Percentiles rank a stretch among this genome's conserved stretches.
Evolutionary conservation across 2,329 filamentous ascomycete species (phyloP).

Genomic region (Fonsecaea pugnacius): DNA sequence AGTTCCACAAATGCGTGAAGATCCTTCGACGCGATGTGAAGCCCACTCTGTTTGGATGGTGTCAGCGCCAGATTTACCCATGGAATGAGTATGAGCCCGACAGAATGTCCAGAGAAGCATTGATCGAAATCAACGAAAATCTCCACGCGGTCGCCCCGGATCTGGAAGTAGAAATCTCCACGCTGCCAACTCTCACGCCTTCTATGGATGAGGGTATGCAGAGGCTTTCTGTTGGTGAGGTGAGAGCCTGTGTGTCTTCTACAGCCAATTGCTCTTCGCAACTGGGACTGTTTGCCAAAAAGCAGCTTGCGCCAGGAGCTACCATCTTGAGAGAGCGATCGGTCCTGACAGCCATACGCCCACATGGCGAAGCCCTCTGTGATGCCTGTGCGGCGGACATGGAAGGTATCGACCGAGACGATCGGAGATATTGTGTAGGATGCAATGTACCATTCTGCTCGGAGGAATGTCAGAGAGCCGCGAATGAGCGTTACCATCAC

Average conservation of each 20-base stretch:
- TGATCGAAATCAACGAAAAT: constrained; percentile 72
- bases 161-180: constrained; percentile 75
- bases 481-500: constrained; percentile 60
- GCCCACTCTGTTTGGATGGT: constrained; percentile 41
- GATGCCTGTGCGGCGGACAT: constrained; percentile 84
- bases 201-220: constrained; percentile 23
- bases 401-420: constrained; percentile 59
- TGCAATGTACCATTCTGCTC: constrained; percentile 66
- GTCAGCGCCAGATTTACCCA: constrained; percentile 62
- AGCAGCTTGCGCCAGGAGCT: constrained; percentile 77
- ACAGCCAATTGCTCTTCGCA: constrained; percentile 63
- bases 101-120: constrained; percentile 57
- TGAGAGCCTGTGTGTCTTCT: constrained; percentile 10
- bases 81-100: constrained; percentile 67
- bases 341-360: constrained; percentile 84
- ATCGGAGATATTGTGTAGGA: constrained; percentile 37
- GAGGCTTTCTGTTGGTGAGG: constrained; percentile 5
- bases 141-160: constrained; percentile 71
- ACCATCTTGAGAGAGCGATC: constrained; percentile 80
- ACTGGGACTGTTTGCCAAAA: constrained; percentile 85
- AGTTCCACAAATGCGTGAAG: constrained; percentile 9
- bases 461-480: constrained; percentile 59
- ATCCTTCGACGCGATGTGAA: constrained; percentile 16
- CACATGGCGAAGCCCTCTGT: constrained; percentile 82
- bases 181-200: constrained; percentile 71